These are phyloP conservation scores for Magnusiomyces magnusii DNA, from an alignment of 1,139 yeast species.

Conservation along the genomic window DNA sequence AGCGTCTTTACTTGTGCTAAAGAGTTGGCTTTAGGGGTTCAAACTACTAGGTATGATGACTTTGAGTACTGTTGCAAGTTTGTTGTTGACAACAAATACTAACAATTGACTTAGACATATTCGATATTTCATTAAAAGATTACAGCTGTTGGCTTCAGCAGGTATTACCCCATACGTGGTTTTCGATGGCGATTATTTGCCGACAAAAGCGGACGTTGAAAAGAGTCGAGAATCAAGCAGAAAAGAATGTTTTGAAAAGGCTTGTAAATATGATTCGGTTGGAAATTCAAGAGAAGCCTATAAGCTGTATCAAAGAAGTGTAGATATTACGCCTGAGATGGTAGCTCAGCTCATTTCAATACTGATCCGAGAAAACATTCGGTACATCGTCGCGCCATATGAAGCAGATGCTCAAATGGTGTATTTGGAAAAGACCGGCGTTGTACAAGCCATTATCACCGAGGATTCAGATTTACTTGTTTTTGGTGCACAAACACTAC, in stretches of 20 bases:
- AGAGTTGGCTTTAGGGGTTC: constrained; percentile 65
- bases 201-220: constrained; percentile 74
- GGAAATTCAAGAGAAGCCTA: constrained; percentile 58
- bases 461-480: constrained; percentile 92
- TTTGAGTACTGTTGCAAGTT: too few species aligned
- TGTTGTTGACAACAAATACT: too few species aligned
- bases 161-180: constrained; percentile 82
- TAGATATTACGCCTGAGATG: constrained; percentile 86
- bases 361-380: constrained; percentile 50
- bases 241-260: constrained; percentile 43
- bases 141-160: constrained; percentile 55
- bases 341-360: constrained; percentile 75
- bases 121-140: constrained; percentile 46
- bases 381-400: constrained; percentile 90
- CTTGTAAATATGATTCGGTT: constrained; percentile 35
- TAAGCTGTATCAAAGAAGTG: constrained; percentile 66
- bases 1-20: constrained; percentile 78
- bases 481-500: constrained; percentile 70
- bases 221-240: constrained; percentile 48
- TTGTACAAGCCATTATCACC: constrained; percentile 79
- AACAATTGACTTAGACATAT: constrained; percentile 32
- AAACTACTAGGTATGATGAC: constrained; percentile 53
- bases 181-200: constrained; percentile 86
- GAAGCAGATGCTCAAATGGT: constrained; percentile 99
- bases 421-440: constrained; percentile 64